These are phyloP conservation scores for Chlorella sp. DNA, from an alignment of 139 green algal genomes.

Conservation along the genomic window DNA sequence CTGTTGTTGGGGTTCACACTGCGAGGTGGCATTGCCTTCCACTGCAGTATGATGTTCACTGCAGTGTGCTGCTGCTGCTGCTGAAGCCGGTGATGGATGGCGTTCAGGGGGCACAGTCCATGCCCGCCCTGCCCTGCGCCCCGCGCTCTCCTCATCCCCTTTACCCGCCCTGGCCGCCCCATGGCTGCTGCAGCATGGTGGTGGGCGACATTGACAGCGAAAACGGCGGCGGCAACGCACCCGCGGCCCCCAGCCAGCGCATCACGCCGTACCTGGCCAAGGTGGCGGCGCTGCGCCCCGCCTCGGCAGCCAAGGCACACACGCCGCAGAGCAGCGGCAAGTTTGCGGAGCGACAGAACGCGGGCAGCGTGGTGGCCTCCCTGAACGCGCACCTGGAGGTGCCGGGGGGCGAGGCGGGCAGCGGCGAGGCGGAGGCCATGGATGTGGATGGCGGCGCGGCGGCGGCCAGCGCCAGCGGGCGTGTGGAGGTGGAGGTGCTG, in stretches of 20 bases:
- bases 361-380: conserved; percentile 7
- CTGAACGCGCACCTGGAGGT: conserved; percentile 33
- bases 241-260: conserved; percentile 18
- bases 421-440: background rate
- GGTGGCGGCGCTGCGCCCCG: background rate
- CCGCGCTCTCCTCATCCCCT: background rate
- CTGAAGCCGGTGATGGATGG: background rate
- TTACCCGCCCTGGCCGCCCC: background rate
- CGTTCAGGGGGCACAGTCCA: background rate
- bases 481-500: conserved; percentile 27
- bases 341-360: conserved; percentile 32
- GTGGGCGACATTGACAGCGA: background rate
- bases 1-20: too few species aligned
- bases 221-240: background rate
- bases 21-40: too few species aligned
- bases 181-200: conserved; percentile 20
- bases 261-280: conserved; percentile 45
- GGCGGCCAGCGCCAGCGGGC: background rate
- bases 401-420: background rate
- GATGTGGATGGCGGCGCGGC: conserved; percentile 9
- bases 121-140: background rate
- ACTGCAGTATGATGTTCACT: too few species aligned
- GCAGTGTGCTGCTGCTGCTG: background rate
- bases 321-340: conserved; percentile 24
- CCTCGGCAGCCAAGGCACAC: background rate